phyloP scores from a whole-genome alignment of 1,284 basidiomycete genomes.

The Meira nashicola region DNA sequence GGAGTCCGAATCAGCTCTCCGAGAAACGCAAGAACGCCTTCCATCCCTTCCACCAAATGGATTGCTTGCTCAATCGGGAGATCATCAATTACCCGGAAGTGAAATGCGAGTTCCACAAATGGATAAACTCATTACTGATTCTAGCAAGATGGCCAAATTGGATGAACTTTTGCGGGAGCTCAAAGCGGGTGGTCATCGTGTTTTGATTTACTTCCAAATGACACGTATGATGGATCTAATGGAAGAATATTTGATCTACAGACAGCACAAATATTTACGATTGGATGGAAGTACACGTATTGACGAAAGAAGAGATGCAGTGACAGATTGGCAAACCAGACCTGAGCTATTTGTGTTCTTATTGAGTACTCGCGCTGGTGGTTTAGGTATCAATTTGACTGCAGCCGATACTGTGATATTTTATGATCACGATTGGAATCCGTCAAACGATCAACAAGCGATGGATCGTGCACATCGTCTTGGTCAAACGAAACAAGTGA shows the following conservation, averaged over 20 bases:
- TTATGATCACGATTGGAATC: slow-evolving; percentile 99
- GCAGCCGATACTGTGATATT: slow-evolving; percentile 86
- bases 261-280: slow-evolving; percentile 95
- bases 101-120: slow-evolving; percentile 91
- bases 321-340: slow-evolving; percentile 98
- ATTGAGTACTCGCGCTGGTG: slow-evolving; percentile 92
- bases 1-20: slow-evolving; percentile 62
- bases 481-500: slow-evolving; percentile 97
- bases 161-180: slow-evolving; percentile 85
- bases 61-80: slow-evolving; percentile 65
- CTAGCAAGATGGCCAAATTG: slow-evolving; percentile 87
- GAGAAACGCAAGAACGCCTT: slow-evolving; percentile 57
- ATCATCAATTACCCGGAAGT: slow-evolving; percentile 73
- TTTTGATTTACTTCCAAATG: slow-evolving; percentile 99
- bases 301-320: slow-evolving; percentile 96
- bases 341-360: slow-evolving; percentile 58
- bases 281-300: slow-evolving; percentile 92
- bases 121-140: slow-evolving; percentile 92
- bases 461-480: slow-evolving; percentile 99
- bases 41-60: slow-evolving; percentile 68
- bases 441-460: slow-evolving; percentile 86
- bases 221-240: slow-evolving; percentile 99
- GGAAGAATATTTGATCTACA: slow-evolving; percentile 96
- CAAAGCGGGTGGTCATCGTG: slow-evolving; percentile 87
- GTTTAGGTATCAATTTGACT: slow-evolving; percentile 95